Evolutionary conservation across 75 land plant species (phyloP), one percentile per base, ranked within the genome.

Genomic region (Cupressus sempervirens): DNA sequence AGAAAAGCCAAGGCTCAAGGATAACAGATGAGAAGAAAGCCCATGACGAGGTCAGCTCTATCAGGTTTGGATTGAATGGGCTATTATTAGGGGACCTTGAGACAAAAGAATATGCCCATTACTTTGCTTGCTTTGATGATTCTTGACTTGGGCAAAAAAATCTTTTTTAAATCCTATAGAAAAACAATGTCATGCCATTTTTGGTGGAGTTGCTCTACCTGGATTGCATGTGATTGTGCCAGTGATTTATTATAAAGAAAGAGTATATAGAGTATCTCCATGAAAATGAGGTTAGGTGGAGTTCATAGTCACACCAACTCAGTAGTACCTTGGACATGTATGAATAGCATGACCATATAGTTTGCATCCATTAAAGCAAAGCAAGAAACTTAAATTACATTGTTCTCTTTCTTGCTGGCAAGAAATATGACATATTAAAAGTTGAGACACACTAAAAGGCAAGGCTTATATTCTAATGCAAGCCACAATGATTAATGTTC

Each of bases 221-320:
- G 35, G 74, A 70, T 70, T 70, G 74, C 74, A 70, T 70, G 74
- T 70, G 74, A 70, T 70, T 70, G 35, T 32, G 14, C 74, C 74
- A 70, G 3, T 70, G 35, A 70, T 70, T 32, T 70, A 29, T 70
- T 11, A 70, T 70, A 70, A 70, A 70, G 13, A 70, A 70, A 70
- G 74, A 70, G 35, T 32, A 30, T 68, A 30, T 68, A 30, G 12
- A 70, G 14, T 70, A 70, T 70, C 35, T 70, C 74, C 74, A 70
- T 32, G 67, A 70, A 29, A 70, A 70, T 70, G 3, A 29, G 35
- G 35, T 70, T 70, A 70, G 74, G 74, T 70, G 74, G 74, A 70
- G 13, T 70, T 70, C 35, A 70, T 12, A 70, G 35, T 70, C 74
- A 70, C 35, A 29, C 74, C 74, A 30, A 70, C 74, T 46, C 48